A percentile compares a stretch with the other conserved stretches of the same genome.
Evolutionary conservation across 371 early-diverging fungal genomes (phyloP).

Genomic region (Mycotypha africana): DNA sequence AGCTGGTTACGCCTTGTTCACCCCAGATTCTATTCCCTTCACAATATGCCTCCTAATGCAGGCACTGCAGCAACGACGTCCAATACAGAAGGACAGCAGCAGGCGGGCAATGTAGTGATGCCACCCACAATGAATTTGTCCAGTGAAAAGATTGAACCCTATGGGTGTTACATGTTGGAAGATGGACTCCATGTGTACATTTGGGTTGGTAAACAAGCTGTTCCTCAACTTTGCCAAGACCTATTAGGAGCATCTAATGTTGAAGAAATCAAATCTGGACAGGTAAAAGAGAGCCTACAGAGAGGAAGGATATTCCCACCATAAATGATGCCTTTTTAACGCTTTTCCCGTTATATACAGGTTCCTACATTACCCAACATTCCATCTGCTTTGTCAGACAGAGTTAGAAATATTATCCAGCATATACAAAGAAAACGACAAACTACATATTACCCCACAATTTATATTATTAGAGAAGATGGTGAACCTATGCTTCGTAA

Average conservation of each 20-base stretch:
- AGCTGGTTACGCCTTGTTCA: conserved; percentile 36
- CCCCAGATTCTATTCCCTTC: conserved; percentile 68
- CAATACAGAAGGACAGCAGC: conserved; percentile 32
- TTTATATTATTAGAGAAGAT: conserved; percentile 70
- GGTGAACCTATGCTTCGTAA: conserved; percentile 58
- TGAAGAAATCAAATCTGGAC: conserved; percentile 26
- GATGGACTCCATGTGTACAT: conserved; percentile 62
- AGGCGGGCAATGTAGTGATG: conserved; percentile 19
- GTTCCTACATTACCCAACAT: conserved; percentile 21
- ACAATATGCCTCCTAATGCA: conserved; percentile 53
- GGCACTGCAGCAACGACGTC: conserved; percentile 24
- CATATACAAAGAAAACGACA: conserved; percentile 14
- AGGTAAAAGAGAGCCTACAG: conserved; percentile 15
- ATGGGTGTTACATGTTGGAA: conserved; percentile 72
- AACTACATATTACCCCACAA: conserved; percentile 26
- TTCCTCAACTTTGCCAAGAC: conserved; percentile 53
- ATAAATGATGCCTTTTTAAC: too few species aligned
- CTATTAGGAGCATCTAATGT: conserved; percentile 45
- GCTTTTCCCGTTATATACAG: not conserved
- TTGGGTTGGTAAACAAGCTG: conserved; percentile 72
- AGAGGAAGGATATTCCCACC: too few species aligned
- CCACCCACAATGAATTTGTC: conserved; percentile 60
- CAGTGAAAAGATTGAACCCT: conserved; percentile 70
- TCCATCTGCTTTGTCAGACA: conserved; percentile 31
- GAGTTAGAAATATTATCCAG: conserved; percentile 16